These are phyloP conservation scores for Cicer yamashitae DNA, from an alignment of 306 rosid genomes.

Conservation along the genomic window DNA sequence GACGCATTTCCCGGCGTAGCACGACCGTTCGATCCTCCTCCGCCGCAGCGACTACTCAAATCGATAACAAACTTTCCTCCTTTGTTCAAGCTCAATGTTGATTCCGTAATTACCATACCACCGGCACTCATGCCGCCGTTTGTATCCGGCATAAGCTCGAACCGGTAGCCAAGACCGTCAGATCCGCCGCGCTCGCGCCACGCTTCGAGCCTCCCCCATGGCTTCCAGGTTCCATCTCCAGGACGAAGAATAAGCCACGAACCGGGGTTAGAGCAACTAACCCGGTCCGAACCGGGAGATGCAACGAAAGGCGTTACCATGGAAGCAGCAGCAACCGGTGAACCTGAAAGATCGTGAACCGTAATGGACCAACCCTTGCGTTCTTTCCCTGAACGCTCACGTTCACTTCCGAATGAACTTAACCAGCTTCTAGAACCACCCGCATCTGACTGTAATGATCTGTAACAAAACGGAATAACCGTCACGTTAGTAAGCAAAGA, in stretches of 20 bases:
- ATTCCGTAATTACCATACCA: slow-evolving; percentile 73
- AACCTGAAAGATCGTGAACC: slow-evolving; percentile 78
- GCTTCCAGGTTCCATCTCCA: slow-evolving; percentile 71
- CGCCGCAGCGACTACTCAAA: slow-evolving; percentile 43
- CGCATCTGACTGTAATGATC: slow-evolving; percentile 61
- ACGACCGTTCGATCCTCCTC: slow-evolving; percentile 38
- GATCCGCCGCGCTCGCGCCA: slow-evolving; percentile 83
- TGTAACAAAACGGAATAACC: slow-evolving; percentile 44
- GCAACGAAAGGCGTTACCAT: slow-evolving; percentile 81
- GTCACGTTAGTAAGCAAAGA: slow-evolving; percentile 1
- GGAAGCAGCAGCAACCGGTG: slow-evolving; percentile 75
- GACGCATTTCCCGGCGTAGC: slow-evolving; percentile 50
- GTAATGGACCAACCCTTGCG: slow-evolving; percentile 80
- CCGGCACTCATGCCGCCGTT: slow-evolving; percentile 62
- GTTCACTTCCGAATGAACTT: slow-evolving; percentile 74
- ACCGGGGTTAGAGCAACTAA: slow-evolving; percentile 76
- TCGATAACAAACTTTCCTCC: slow-evolving; percentile 68
- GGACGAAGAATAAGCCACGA: slow-evolving; percentile 81
- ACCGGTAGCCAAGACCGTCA: slow-evolving; percentile 68
- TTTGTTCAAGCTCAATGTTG: slow-evolving; percentile 58
- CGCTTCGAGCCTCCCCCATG: slow-evolving; percentile 76
- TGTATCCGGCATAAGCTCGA: slow-evolving; percentile 69
- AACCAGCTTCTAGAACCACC: slow-evolving; percentile 63
- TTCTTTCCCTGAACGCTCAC: slow-evolving; percentile 73
- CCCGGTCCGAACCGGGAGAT: slow-evolving; percentile 73